A percentile compares a stretch with the other conserved stretches of the same genome.
These are phyloP conservation scores for Nicotiana obtusifolia DNA, from an alignment of 257 asterid species.

Conservation along the genomic window DNA sequence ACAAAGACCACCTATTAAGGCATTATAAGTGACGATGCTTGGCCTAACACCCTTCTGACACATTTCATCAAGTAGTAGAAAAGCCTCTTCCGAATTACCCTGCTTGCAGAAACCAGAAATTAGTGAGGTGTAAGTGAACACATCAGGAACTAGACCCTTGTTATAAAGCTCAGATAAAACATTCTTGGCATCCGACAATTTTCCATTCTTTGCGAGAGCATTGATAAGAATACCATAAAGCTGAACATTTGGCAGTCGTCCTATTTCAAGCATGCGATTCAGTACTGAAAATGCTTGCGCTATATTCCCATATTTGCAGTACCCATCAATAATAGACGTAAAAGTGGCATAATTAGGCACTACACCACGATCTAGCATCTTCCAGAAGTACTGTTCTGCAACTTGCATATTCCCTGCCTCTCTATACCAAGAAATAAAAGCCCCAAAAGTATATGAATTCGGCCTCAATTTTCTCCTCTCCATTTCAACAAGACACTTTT, in stretches of 20 bases:
- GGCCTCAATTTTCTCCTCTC: constrained; percentile 49
- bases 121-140: constrained; percentile 63
- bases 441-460: constrained; percentile 73
- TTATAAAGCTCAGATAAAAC: constrained; percentile 52
- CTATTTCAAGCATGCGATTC: constrained; percentile 40
- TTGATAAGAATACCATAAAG: constrained; percentile 61
- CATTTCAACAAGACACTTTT: constrained; percentile 46
- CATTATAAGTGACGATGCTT: constrained; percentile 73
- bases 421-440: constrained; percentile 51
- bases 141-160: constrained; percentile 63
- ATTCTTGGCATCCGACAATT: constrained; percentile 58
- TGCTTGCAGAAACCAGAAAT: constrained; percentile 73
- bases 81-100: constrained; percentile 61
- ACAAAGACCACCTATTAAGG: constrained; percentile 65
- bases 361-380: constrained; percentile 65
- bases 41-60: constrained; percentile 51
- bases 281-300: constrained; percentile 56
- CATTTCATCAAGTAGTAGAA: constrained; percentile 64
- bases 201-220: constrained; percentile 63
- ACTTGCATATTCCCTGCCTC: constrained; percentile 54
- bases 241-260: constrained; percentile 50
- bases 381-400: constrained; percentile 60
- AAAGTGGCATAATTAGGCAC: constrained; percentile 51
- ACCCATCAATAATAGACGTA: constrained; percentile 59
- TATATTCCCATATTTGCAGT: constrained; percentile 54